phyloP scores from a whole-genome alignment of 1,284 basidiomycete genomes.

The Pisolithus thermaeus region DNA sequence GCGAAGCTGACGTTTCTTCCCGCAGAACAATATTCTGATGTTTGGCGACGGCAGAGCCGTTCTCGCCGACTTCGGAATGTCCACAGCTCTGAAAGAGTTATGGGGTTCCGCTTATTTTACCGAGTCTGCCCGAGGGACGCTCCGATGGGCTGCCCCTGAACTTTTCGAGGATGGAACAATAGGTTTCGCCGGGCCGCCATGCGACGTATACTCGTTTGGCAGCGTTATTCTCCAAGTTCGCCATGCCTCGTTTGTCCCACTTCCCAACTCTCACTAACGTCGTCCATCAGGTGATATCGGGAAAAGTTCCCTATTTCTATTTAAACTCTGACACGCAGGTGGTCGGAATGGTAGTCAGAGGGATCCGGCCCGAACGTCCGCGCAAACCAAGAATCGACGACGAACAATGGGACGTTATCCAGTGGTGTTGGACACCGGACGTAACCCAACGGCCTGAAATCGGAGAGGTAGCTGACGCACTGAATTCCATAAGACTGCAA shows the following conservation, averaged over 20 bases:
- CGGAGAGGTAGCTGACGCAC: background rate
- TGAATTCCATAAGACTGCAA: background rate
- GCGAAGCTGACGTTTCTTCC: background rate
- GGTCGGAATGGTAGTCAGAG: conserved; percentile 17
- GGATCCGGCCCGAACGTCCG: conserved; percentile 13
- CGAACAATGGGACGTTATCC: conserved; percentile 17
- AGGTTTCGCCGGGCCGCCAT: conserved; percentile 2
- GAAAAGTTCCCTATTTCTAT: conserved; percentile 22
- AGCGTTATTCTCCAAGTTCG: conserved; percentile 22
- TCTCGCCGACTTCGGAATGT: conserved; percentile 24
- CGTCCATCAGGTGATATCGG: conserved; percentile 14
- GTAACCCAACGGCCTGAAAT: background rate
- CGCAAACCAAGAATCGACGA: conserved; percentile 9
- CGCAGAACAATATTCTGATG: conserved; percentile 30
- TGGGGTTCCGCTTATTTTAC: conserved; percentile 27
- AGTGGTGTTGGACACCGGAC: conserved; percentile 14
- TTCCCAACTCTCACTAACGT: background rate
- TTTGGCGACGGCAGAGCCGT: conserved; percentile 18
- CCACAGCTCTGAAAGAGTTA: conserved; percentile 28
- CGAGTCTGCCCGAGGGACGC: conserved; percentile 16
- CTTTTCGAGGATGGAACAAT: conserved; percentile 11
- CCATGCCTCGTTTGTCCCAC: background rate
- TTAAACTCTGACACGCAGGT: conserved; percentile 19
- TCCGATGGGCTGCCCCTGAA: conserved; percentile 26
- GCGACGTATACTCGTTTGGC: conserved; percentile 24